Evolutionary conservation across 2,329 filamentous ascomycete genomes (phyloP), one percentile per base, ranked within the genome.

Genomic region (Diaporthe citrichinensis): DNA sequence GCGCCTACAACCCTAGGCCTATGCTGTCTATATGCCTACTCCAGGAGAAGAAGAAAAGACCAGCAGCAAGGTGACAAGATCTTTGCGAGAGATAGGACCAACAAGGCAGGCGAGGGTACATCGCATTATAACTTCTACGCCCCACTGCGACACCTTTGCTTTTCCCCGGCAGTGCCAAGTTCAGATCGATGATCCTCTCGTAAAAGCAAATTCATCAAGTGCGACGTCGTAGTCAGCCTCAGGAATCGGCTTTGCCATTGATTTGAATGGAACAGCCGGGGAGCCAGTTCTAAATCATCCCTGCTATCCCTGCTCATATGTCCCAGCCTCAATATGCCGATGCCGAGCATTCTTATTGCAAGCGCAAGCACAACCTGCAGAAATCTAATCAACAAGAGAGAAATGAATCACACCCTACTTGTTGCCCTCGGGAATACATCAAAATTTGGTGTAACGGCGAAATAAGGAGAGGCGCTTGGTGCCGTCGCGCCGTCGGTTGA

Each of bases 401-500:
- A 25, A 17, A 4, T 25, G 34, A 68, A 68, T 53, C 62, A 68
- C 31, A 53, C 46, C 44, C 23, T 28, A 28, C 39, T 34, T 53
- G 20, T 46, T n/a, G 9, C 34, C 65, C 65, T 14, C n/a, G 23
- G 20, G 9, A 55, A 69, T 28, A 31, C 8, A 41, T 55, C 23
- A 20, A 12, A 23, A 12, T 53, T 55, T n/a, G 14, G 44, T n/a
- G 34, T 69, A 34, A 14, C 49, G 28, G 10, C 46, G 14, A 25
- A 25, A 23, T 10, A 14, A 17, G 34, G 12, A 28, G 31, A 12
- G 36, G 36, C 10, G 20, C 23, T 53, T 17, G 23, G 25, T 28
- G 46, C 46, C 62, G 46, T 68, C 62, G 62, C 62, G 46, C 46
- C 31, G 23, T 39, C 62, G 31, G 44, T 68, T 39, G 62, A 53